Base-by-base conservation (phyloP, 805 yeast genomes). In the Lipomyces spencermartinsiae region DNA sequence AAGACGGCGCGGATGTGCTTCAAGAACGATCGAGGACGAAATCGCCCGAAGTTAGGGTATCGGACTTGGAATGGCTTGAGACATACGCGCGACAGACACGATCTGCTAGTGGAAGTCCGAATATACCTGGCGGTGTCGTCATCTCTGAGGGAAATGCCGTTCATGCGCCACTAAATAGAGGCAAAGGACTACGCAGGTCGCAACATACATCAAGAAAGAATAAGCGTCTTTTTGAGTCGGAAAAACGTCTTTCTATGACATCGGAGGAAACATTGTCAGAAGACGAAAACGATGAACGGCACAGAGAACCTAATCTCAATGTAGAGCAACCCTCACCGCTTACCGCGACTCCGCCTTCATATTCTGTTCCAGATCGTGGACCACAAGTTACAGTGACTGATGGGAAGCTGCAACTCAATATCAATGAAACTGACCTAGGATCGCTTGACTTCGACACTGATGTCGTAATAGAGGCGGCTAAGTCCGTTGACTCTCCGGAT, bases 1-100 rank as follows among this genome's bases (percentile, higher is more conserved):
- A 62, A 22, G 71, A 68, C 43, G 71, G 70, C 16, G 70, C 67
- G 19, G 70, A 62, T 33, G 58, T 35, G 12, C 43, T 68, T 16
- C 68, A 68, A 53, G 64, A 65, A 14, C 58, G 56, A 16, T n/a
- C 53, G 25, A 8, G 12, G 12, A 12, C 34, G 0, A 65, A 62
- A 5, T 58, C 62, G 25, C 54, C 56, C 14, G 71, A 62, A 34
- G 65, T 59, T 9, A 60, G 62, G 6, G 67, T 66, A 2, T 59
- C 68, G 8, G 69, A 62, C 53, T 22, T 68, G 58, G 64, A 62
- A 39, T 16, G 51, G 51, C 61, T 64, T 1, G 65, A 64, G 34
- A 57, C 54, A 8, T 59, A 59, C 16, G 66, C 59, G n/a, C 29
- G 43, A 3, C 14, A 58, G 39, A 37, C 64, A 29, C 64, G 54